A percentile compares a stretch with the other conserved stretches of the same genome.
Evolutionary conservation across 2,329 filamentous ascomycete species (phyloP).

Genomic region (Fusarium mexicanum): DNA sequence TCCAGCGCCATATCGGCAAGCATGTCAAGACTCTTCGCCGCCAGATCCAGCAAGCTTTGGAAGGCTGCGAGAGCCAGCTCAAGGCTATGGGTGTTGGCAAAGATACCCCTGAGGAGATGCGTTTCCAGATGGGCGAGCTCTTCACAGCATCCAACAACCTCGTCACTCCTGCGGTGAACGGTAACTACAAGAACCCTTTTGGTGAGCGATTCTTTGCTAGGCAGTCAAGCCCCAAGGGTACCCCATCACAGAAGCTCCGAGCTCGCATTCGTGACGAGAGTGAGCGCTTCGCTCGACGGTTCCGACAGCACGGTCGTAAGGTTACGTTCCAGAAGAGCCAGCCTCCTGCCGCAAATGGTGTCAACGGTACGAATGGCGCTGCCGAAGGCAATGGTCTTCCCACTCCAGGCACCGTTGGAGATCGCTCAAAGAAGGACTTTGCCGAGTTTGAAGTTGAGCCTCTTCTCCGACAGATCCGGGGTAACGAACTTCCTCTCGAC

Average conservation of each 20-base stretch:
- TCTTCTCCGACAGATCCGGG: slow-evolving; percentile 60
- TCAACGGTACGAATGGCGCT: slow-evolving; percentile 13
- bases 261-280: slow-evolving; percentile 63
- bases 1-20: slow-evolving; percentile 62
- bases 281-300: slow-evolving; percentile 59
- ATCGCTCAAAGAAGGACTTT: slow-evolving; percentile 58
- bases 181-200: slow-evolving; percentile 65
- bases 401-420: slow-evolving; percentile 45
- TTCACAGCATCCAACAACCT: slow-evolving; percentile 63
- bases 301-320: slow-evolving; percentile 61
- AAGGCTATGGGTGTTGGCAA: slow-evolving; percentile 61
- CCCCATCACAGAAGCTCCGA: slow-evolving; percentile 61
- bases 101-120: slow-evolving; percentile 64
- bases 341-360: slow-evolving; percentile 27
- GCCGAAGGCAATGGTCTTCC: slow-evolving; percentile 41
- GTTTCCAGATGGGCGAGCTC: slow-evolving; percentile 62
- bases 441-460: slow-evolving; percentile 59
- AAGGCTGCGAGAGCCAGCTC: slow-evolving; percentile 60
- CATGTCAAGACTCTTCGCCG: slow-evolving; percentile 61
- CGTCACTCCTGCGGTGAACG: slow-evolving; percentile 63
- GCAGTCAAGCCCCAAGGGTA: slow-evolving; percentile 59
- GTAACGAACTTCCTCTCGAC: slow-evolving; percentile 63
- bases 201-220: slow-evolving; percentile 62
- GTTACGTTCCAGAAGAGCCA: slow-evolving; percentile 53
- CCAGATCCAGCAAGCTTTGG: slow-evolving; percentile 61